Evolutionary conservation across 202 grass and related monocot genomes (phyloP).

Genomic region (Hordeum pubiflorum): DNA sequence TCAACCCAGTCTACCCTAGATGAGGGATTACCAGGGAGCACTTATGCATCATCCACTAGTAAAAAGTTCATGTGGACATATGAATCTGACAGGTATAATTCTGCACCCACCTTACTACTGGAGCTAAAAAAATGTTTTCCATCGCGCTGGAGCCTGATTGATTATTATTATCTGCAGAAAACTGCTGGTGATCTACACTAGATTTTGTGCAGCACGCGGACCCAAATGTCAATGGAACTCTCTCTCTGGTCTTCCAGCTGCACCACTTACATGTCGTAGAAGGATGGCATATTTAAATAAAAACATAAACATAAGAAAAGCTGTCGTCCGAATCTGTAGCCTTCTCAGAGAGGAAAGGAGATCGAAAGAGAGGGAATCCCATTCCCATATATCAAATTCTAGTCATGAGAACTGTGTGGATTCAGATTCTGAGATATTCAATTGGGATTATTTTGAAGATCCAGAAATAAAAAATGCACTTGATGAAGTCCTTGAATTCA

Average conservation of each 20-base stretch:
- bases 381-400: slow-evolving; percentile 29
- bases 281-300: slow-evolving; percentile 63
- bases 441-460: slow-evolving; percentile 83
- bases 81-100: slow-evolving; percentile 67
- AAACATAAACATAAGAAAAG: slow-evolving; percentile 56
- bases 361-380: slow-evolving; percentile 32
- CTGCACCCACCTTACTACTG: slow-evolving; percentile 20
- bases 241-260: slow-evolving; percentile 79
- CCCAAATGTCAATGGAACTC: slow-evolving; percentile 72
- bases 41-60: slow-evolving; percentile 23
- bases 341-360: slow-evolving; percentile 49
- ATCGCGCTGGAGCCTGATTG: slow-evolving; percentile 1
- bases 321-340: slow-evolving; percentile 57
- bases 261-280: slow-evolving; percentile 56
- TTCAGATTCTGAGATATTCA: slow-evolving; percentile 32
- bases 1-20: slow-evolving; percentile 6
- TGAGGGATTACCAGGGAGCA: slow-evolving; percentile 20
- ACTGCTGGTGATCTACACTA: slow-evolving; percentile 74
- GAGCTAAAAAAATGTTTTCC: slow-evolving; percentile 8
- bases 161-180: slow-evolving; percentile 57
- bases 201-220: slow-evolving; percentile 58
- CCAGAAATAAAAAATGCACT: slow-evolving; percentile 73
- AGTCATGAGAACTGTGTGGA: slow-evolving; percentile 29
- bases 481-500: slow-evolving; percentile 77
- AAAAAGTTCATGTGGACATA: slow-evolving; percentile 81